Percentiles rank a stretch among this genome's conserved stretches.
These are phyloP conservation scores for Backusella macrospora DNA, from an alignment of 192 early-diverging fungal species.

Conservation along the genomic window DNA sequence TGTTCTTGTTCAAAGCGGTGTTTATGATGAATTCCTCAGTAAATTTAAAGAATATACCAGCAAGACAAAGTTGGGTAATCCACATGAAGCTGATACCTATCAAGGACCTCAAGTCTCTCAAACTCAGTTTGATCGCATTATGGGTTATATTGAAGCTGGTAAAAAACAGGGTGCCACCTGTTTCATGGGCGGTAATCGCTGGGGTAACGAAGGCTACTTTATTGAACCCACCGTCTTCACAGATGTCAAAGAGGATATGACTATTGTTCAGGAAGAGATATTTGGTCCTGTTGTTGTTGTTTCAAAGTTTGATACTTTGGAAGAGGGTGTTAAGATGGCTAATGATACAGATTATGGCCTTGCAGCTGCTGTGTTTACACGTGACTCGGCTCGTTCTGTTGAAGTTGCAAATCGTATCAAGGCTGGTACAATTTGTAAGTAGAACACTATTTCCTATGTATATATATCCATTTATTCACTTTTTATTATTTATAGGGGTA, in stretches of 20 bases:
- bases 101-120: conserved; percentile 77
- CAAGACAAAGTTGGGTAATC: conserved; percentile 71
- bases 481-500: conserved; percentile 16
- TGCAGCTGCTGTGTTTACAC: conserved; percentile 73
- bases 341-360: conserved; percentile 79
- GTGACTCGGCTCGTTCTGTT: conserved; percentile 59
- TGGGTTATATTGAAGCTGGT: conserved; percentile 63
- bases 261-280: conserved; percentile 74
- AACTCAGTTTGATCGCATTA: conserved; percentile 60
- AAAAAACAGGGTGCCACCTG: conserved; percentile 60
- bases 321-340: conserved; percentile 71
- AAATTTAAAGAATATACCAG: conserved; percentile 53
- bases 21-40: conserved; percentile 72
- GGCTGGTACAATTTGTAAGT: conserved; percentile 60
- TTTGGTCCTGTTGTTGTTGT: conserved; percentile 85
- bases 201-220: conserved; percentile 74
- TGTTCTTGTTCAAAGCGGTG: conserved; percentile 70
- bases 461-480: background rate
- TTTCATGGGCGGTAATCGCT: conserved; percentile 57
- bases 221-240: conserved; percentile 80
- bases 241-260: conserved; percentile 55
- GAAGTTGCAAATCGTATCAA: conserved; percentile 51
- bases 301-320: conserved; percentile 70
- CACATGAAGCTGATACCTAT: conserved; percentile 57
- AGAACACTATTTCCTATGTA: background rate